phyloP scores from a whole-genome alignment of 75 land plant genomes.

The Isoetes taiwanensis region DNA sequence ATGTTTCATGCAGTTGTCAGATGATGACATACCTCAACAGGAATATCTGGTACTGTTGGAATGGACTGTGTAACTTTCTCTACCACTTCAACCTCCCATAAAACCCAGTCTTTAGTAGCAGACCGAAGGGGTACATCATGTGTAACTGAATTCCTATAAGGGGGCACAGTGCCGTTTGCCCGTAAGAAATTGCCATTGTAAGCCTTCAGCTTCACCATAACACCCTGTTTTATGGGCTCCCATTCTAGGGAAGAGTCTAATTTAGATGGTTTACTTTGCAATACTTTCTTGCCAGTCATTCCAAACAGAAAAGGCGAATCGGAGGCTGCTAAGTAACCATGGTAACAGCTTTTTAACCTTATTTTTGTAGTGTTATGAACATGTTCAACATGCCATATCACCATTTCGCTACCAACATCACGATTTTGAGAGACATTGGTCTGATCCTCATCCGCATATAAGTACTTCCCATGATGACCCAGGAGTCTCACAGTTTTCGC shows the following conservation, averaged over 20 bases:
- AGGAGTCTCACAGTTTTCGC: constrained; percentile 35
- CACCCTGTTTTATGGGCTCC: constrained; percentile 65
- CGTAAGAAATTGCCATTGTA: constrained; percentile 51
- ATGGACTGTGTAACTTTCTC: too few relatives aligned
- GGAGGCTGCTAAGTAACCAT: constrained; percentile 57
- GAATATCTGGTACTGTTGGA: too few relatives aligned
- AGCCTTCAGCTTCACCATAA: constrained; percentile 54
- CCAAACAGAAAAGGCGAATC: constrained; percentile 62
- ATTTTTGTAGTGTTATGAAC: constrained; percentile 20
- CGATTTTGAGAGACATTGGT: constrained; percentile 30
- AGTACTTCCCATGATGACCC: constrained; percentile 48
- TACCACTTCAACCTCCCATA: background rate
- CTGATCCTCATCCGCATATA: constrained; percentile 46
- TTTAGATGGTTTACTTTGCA: constrained; percentile 37
- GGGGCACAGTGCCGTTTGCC: constrained; percentile 48
- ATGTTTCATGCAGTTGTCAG: too few relatives aligned
- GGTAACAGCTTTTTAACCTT: constrained; percentile 47
- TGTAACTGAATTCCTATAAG: constrained; percentile 2
- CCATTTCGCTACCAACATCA: constrained; percentile 30
- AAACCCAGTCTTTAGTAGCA: background rate
- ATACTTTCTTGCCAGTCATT: constrained; percentile 72
- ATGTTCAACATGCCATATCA: constrained; percentile 64
- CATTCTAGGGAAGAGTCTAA: constrained; percentile 69
- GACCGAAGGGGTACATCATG: background rate
- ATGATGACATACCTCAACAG: too few relatives aligned